Evolutionary conservation across 2,329 filamentous ascomycete genomes (phyloP).

Genomic region (Colletotrichum simmondsii): DNA sequence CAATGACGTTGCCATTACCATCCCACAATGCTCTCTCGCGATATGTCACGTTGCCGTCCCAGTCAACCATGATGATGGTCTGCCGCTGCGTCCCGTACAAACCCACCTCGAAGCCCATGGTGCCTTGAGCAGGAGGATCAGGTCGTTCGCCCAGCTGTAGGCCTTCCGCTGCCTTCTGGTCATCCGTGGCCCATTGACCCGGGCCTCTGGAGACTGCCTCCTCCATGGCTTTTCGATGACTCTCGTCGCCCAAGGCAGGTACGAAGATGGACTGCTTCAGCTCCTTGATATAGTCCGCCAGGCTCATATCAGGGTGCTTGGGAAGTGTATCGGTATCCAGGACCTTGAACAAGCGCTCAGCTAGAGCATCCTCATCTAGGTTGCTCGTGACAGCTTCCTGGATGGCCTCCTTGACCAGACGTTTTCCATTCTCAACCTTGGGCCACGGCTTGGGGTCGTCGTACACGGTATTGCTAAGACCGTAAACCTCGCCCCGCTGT

Average conservation of each 20-base stretch:
- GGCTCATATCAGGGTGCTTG: conserved; percentile 48
- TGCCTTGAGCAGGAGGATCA: conserved; percentile 40
- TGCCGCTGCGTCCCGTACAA: conserved; percentile 75
- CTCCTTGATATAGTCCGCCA: conserved; percentile 63
- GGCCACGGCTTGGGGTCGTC: conserved; percentile 66
- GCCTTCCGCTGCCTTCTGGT: conserved; percentile 46
- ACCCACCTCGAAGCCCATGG: conserved; percentile 64
- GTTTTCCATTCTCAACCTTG: conserved; percentile 66
- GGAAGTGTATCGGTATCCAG: conserved; percentile 70
- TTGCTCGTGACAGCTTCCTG: conserved; percentile 49
- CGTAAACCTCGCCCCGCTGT: conserved; percentile 63
- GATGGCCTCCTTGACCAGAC: conserved; percentile 56
- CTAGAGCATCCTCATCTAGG: conserved; percentile 58
- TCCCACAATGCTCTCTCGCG: conserved; percentile 71
- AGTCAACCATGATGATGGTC: conserved; percentile 71
- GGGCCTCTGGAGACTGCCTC: conserved; percentile 50
- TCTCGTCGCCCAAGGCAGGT: conserved; percentile 64
- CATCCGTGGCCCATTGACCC: conserved; percentile 50
- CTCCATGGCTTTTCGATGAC: conserved; percentile 57
- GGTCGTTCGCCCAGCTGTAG: conserved; percentile 43
- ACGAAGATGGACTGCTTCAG: conserved; percentile 72
- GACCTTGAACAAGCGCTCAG: conserved; percentile 63
- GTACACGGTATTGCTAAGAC: conserved; percentile 72
- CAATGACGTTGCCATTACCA: conserved; percentile 63
- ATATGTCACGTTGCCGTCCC: conserved; percentile 70